Evolutionary conservation across 2,329 filamentous ascomycete species (phyloP), one percentile per base, ranked within the genome.

Genomic region (Calonectria henricotiae): DNA sequence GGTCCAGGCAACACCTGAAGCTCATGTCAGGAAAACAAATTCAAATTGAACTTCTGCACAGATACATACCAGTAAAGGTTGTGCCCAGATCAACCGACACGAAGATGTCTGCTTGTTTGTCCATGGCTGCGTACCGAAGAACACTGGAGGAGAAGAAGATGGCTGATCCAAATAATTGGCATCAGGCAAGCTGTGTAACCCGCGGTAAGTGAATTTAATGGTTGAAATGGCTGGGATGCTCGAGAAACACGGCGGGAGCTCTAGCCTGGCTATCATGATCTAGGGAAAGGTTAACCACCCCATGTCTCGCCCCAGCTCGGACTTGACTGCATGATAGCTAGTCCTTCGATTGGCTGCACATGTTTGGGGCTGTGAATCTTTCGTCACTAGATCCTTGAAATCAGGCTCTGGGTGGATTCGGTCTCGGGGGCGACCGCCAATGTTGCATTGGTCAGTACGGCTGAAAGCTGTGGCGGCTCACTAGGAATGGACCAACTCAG

Each of bases 71-170:
- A 65, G 85, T 86, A 55, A 83, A 86, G 20, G 85, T 86, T 23
- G 84, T 86, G 35, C 84, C 85, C 17, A 86, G 73, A 68, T 86
- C 85, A 17, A 86, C 76, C 12, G 84, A 82, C 23, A 86, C 82
- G 11, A 83, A 76, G 13, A 86, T 76, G 65, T 84, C 83, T 37
- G 83, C 82, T 46, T 74, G 69, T 12, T 71, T 63, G 15, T 68
- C 71, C 75, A 78, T 78, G 11, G 35, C 32, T 55, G 43, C 30
- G 11, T 25, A 8, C 32, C 2, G 11, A 46, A 25, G 3, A 39
- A 11, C 9, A 5, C 20, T n/a, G 51, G 12, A 13, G 35, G 13
- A 2, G 20, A 58, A 8, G 8, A 6, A 2, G 20, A 58, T 4
- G 8, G 32, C 4, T 4, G 35, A 25, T 23, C 35, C 8, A 6